phyloP scores from a whole-genome alignment of 441 rosid species.

The Biscutella auriculata region DNA sequence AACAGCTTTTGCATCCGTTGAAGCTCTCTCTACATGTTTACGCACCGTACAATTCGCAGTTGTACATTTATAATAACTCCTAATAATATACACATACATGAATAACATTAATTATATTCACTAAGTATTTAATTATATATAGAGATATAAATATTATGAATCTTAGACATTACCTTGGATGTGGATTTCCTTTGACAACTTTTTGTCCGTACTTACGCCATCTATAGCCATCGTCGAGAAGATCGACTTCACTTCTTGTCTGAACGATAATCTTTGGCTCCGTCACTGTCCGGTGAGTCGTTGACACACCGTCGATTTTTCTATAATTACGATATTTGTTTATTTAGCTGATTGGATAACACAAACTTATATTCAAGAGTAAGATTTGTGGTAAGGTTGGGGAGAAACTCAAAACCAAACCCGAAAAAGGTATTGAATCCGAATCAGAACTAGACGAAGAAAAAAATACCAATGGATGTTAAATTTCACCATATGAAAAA shows the following conservation, averaged over 20 bases:
- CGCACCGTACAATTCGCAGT: slow-evolving; percentile 45
- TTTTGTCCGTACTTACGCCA: slow-evolving; percentile 73
- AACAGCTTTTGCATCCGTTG: slow-evolving; percentile 50
- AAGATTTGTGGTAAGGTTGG: too few species aligned
- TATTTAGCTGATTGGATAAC: not conserved
- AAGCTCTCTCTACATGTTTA: slow-evolving; percentile 64
- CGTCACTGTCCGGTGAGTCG: slow-evolving; percentile 40
- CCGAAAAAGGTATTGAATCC: too few species aligned
- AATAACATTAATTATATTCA: too few species aligned
- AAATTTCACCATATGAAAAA: too few species aligned
- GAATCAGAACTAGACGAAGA: too few species aligned
- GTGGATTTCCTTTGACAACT: slow-evolving; percentile 58
- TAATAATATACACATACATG: too few species aligned
- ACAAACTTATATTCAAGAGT: too few species aligned
- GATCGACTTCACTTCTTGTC: slow-evolving; percentile 65
- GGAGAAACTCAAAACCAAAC: too few species aligned
- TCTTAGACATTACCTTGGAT: slow-evolving; percentile 34
- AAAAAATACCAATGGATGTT: too few species aligned
- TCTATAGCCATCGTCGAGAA: slow-evolving; percentile 57
- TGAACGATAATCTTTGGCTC: slow-evolving; percentile 52
- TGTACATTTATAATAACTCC: slow-evolving; percentile 70
- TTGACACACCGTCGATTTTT: slow-evolving; percentile 24
- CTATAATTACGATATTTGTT: slow-evolving; percentile 25
- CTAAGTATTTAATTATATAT: too few species aligned
- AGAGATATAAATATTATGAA: slow-evolving; percentile 8